Percentiles rank a stretch among this genome's conserved stretches.
phyloP scores from a whole-genome alignment of 2,329 filamentous ascomycete species.

The Aspergillus calidoustus region DNA sequence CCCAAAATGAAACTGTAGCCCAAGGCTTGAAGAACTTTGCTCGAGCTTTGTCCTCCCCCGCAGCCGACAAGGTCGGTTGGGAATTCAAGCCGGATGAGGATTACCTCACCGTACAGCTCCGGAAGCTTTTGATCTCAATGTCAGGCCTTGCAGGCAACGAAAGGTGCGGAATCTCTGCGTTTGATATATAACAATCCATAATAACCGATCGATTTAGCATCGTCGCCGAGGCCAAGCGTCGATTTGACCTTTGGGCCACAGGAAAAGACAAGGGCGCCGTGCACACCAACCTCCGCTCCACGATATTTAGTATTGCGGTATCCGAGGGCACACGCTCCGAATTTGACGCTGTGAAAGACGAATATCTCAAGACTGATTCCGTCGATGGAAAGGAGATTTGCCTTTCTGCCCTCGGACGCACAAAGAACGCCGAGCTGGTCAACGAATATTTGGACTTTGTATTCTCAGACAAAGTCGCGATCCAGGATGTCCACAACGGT shows the following conservation, averaged over 20 bases:
- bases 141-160: conserved; percentile 79
- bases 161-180: conserved; percentile 51
- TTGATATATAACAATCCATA: neutral
- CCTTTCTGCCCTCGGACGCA: conserved; percentile 74
- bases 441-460: conserved; percentile 71
- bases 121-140: conserved; percentile 76
- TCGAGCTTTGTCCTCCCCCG: conserved; percentile 74
- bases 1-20: conserved; percentile 72
- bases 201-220: conserved; percentile 52
- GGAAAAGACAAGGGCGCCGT: conserved; percentile 70
- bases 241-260: conserved; percentile 78
- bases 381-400: conserved; percentile 91
- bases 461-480: conserved; percentile 81
- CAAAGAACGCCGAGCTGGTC: conserved; percentile 71
- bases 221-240: conserved; percentile 73
- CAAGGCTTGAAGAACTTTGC: conserved; percentile 77
- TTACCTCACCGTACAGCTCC: conserved; percentile 79
- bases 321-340: conserved; percentile 73
- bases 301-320: conserved; percentile 80
- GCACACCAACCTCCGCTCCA: conserved; percentile 77
- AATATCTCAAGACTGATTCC: conserved; percentile 80
- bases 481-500: conserved; percentile 85
- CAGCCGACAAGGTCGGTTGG: conserved; percentile 83
- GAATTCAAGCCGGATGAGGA: conserved; percentile 78
- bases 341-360: conserved; percentile 76